Evolutionary conservation across 345 rosid genomes (phyloP), one percentile per base, ranked within the genome.

Genomic region (Acer saccharum): DNA sequence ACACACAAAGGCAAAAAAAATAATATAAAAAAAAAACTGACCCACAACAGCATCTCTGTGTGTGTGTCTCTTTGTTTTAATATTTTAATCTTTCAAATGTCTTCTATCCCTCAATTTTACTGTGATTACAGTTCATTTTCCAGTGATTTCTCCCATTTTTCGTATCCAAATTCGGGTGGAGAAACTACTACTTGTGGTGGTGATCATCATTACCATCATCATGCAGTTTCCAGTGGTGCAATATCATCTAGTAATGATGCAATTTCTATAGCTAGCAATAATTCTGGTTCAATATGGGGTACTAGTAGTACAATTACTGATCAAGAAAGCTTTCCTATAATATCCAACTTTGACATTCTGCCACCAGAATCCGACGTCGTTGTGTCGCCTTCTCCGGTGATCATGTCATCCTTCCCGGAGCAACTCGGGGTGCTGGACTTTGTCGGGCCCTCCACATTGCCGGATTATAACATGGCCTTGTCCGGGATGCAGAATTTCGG

Each of bases 71-170:
- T 63, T 10, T 21, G 2, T 57, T 2, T 9, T 35, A 4, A 20
- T 21, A 1, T 65, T 35, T 60, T 14, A 44, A 23, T 35, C 12
- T 4, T 41, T 74, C 61, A 77, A 77, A 89, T 89, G 94, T 85
- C 88, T 82, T 87, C 87, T 25, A 52, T 86, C 60, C 87, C 91
- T 81, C 87, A 85, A 12, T 84, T 85, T n/a, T 81, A 76, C 79
- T 52, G 80, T 29, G 86, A 83, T 74, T 86, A 85, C 9, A 20
- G 17, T 74, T 71, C 87, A 52, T 86, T 82, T 55, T 79, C 85
- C 13, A 81, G 79, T 10, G 85, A 83, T 69, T 73, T 84, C 64
- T 79, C 89, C 7, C 81, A 84, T 21, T 79, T 83, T 74, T 76
- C 81, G 23, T 78, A 70, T 72, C 66, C 67, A 11, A 54, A 54